A percentile compares a stretch with the other conserved stretches of the same genome.
Evolutionary conservation across 106 monocot genomes (phyloP).

Genomic region (Hemerocallis citrina): DNA sequence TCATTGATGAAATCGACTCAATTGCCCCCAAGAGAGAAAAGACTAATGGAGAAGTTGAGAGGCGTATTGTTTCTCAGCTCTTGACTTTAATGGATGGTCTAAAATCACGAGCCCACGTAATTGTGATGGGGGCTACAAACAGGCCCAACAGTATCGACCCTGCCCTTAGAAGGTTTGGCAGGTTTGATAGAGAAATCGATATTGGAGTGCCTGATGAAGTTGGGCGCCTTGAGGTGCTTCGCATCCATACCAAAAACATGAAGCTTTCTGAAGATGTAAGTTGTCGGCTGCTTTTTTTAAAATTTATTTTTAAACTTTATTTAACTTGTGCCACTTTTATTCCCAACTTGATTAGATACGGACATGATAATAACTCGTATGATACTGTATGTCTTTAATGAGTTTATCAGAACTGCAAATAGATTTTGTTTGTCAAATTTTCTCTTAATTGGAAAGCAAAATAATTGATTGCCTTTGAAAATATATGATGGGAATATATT

Average conservation of each 20-base stretch:
- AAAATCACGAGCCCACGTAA: constrained; percentile 83
- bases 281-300: neutral
- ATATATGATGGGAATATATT: too few species aligned
- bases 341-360: too few species aligned
- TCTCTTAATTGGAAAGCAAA: too few species aligned
- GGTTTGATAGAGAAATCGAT: constrained; percentile 92
- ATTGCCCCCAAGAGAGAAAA: constrained; percentile 93
- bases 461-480: too few species aligned
- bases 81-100: constrained; percentile 89
- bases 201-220: constrained; percentile 93
- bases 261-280: constrained; percentile 86
- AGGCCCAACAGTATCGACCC: constrained; percentile 92
- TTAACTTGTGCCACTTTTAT: too few species aligned
- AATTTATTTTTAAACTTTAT: neutral
- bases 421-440: too few species aligned
- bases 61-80: constrained; percentile 88
- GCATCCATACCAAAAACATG: constrained; percentile 98
- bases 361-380: too few species aligned
- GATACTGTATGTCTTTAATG: too few species aligned
- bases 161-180: constrained; percentile 84
- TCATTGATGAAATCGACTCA: constrained; percentile 87
- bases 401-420: too few species aligned
- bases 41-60: constrained; percentile 90
- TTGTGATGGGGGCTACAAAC: constrained; percentile 93
- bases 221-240: constrained; percentile 87